Evolutionary conservation across 495 filamentous ascomycete species (phyloP).

Genomic region (Neurospora cerealis): DNA sequence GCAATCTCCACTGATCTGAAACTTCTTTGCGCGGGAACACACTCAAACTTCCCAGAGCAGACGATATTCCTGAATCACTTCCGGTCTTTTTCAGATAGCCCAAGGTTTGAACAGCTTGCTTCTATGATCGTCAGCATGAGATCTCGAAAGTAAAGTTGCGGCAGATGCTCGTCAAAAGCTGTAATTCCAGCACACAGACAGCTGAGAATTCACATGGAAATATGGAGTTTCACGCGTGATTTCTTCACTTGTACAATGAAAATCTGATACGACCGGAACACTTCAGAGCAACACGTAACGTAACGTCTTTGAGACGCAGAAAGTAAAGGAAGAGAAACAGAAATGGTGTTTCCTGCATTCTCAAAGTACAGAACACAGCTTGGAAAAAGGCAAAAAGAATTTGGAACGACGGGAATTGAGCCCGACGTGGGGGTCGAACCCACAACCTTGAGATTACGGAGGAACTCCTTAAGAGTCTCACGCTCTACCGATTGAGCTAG

Average conservation of each 20-base stretch:
- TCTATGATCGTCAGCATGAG: neutral
- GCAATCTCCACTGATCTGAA: neutral
- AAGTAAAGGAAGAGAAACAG: too few species aligned
- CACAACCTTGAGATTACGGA: neutral
- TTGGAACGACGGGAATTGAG: neutral
- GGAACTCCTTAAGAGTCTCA: constrained; percentile 52
- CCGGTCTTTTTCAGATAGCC: neutral
- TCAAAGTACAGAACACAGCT: neutral
- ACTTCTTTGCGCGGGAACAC: neutral
- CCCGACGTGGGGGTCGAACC: neutral
- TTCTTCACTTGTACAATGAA: too few species aligned
- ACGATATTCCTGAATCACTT: neutral
- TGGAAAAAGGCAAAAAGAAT: neutral
- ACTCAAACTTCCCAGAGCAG: neutral
- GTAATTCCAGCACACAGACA: neutral
- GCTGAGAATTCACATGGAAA: neutral
- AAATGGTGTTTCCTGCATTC: neutral
- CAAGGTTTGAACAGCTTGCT: neutral
- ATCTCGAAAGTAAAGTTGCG: neutral
- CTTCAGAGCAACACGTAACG: too few species aligned
- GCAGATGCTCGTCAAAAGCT: too few species aligned
- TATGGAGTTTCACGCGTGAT: neutral
- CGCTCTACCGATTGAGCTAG: constrained; percentile 70
- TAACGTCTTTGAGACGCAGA: too few species aligned
- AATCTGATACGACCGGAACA: neutral